phyloP scores from a whole-genome alignment of 2,329 filamentous ascomycete genomes.

The Fusarium acutatum region DNA sequence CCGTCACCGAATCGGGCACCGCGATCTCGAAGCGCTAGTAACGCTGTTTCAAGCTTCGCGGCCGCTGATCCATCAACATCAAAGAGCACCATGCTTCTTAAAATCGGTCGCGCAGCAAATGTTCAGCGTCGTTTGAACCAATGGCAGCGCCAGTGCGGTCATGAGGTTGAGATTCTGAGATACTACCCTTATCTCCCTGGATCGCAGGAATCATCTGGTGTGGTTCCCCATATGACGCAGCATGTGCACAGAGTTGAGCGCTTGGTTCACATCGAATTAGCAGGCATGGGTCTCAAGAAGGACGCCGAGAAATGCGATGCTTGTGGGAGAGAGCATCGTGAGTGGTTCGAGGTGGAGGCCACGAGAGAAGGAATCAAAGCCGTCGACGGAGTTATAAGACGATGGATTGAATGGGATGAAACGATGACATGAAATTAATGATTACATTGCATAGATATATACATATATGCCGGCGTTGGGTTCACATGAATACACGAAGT shows the following conservation, averaged over 20 bases:
- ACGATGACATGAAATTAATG: constrained; percentile 31
- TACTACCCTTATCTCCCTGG: constrained; percentile 85
- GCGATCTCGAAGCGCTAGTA: constrained; percentile 59
- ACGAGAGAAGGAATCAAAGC: constrained; percentile 73
- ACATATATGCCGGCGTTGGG: constrained; percentile 18
- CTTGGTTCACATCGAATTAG: constrained; percentile 89
- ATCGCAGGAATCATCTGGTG: constrained; percentile 41
- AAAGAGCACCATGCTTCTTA: constrained; percentile 68
- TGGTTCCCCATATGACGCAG: constrained; percentile 73
- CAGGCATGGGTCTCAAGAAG: constrained; percentile 63
- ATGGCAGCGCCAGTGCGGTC: constrained; percentile 92
- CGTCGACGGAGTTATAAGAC: constrained; percentile 74
- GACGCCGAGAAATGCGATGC: constrained; percentile 70
- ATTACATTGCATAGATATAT: constrained; percentile 15
- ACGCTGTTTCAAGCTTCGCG: constrained; percentile 63
- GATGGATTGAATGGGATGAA: constrained; percentile 90
- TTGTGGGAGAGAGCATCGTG: constrained; percentile 86
- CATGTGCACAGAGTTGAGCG: constrained; percentile 89
- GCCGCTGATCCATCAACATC: constrained; percentile 37
- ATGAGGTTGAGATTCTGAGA: constrained; percentile 85
- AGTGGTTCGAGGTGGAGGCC: constrained; percentile 94
- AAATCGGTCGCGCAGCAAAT: constrained; percentile 77
- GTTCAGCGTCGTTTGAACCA: constrained; percentile 91
- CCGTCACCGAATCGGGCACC: constrained; percentile 49
- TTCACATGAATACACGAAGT: constrained; percentile 24